Percentiles rank a stretch among this genome's conserved stretches.
Evolutionary conservation across 2,329 filamentous ascomycete species (phyloP).

Genomic region (Cladosporium sp.): DNA sequence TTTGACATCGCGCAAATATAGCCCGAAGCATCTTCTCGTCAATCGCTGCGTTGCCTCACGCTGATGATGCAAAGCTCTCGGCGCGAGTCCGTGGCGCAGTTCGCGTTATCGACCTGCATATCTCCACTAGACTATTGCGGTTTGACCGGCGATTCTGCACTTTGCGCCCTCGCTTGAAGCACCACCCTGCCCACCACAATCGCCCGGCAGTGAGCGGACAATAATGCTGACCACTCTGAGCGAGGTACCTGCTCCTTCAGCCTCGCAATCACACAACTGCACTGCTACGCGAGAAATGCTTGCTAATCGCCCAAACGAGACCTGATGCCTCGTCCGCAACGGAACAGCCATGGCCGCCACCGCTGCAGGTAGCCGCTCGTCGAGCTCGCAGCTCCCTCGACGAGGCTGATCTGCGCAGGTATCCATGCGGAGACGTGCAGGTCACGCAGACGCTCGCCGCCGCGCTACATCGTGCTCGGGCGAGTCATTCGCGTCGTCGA

Average conservation of each 20-base stretch:
- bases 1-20: conserved; percentile 1
- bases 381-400: conserved; percentile 2
- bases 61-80: background rate
- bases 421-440: background rate
- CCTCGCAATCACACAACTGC: conserved; percentile 5
- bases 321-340: conserved; percentile 7
- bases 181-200: background rate
- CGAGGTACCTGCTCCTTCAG: conserved; percentile 1
- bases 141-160: background rate
- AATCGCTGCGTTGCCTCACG: background rate
- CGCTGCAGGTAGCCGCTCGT: conserved; percentile 8
- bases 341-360: conserved; percentile 10
- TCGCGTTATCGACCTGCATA: conserved; percentile 9
- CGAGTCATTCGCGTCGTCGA: conserved; percentile 10
- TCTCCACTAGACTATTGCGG: conserved; percentile 3
- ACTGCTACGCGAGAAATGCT: background rate
- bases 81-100: conserved; percentile 1
- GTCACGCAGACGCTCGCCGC: conserved; percentile 6
- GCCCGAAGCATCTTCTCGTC: conserved; percentile 3
- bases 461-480: background rate
- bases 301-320: conserved; percentile 7
- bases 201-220: background rate
- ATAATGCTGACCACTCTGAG: background rate
- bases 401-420: conserved; percentile 5
- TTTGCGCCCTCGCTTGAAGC: background rate